Conservation (phyloP, 2,329 filamentous ascomycete genomes). For the Esteya vermicola region DNA sequence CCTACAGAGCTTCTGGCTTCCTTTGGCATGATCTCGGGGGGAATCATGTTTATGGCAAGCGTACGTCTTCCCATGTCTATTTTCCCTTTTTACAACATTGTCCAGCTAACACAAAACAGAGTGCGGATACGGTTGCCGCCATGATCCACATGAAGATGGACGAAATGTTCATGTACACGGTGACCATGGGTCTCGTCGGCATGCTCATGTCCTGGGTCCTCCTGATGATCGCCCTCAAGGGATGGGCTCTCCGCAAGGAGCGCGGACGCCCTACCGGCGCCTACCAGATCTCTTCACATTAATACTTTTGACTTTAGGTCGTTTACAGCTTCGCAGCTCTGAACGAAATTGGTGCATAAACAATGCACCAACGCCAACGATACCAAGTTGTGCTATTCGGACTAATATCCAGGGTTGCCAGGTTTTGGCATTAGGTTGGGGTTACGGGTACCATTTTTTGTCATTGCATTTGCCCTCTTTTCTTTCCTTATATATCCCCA, state of each 20-base stretch:
- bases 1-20: slow-evolving; percentile 79
- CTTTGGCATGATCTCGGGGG: slow-evolving; percentile 78
- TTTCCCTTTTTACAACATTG: background rate
- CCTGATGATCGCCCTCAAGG: slow-evolving; percentile 67
- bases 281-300: slow-evolving; percentile 9
- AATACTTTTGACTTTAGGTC: too few species aligned
- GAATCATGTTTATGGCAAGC: slow-evolving; percentile 85
- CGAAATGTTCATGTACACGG: slow-evolving; percentile 86
- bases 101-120: slow-evolving; percentile 25
- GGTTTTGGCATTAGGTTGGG: background rate
- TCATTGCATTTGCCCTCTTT: slow-evolving; percentile 2
- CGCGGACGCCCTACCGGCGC: slow-evolving; percentile 11
- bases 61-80: slow-evolving; percentile 31
- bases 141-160: slow-evolving; percentile 68
- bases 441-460: background rate
- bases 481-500: slow-evolving; percentile 8
- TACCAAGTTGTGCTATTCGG: too few species aligned
- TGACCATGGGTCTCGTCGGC: slow-evolving; percentile 70
- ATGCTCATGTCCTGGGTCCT: slow-evolving; percentile 79
- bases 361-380: background rate
- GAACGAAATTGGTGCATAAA: background rate
- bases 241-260: slow-evolving; percentile 56
- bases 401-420: background rate
- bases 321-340: too few species aligned
- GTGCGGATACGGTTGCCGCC: slow-evolving; percentile 59